Evolutionary conservation across 768 basidiomycete genomes (phyloP), one percentile per base, ranked within the genome.

Genomic region (Lanmaoa rubissima): DNA sequence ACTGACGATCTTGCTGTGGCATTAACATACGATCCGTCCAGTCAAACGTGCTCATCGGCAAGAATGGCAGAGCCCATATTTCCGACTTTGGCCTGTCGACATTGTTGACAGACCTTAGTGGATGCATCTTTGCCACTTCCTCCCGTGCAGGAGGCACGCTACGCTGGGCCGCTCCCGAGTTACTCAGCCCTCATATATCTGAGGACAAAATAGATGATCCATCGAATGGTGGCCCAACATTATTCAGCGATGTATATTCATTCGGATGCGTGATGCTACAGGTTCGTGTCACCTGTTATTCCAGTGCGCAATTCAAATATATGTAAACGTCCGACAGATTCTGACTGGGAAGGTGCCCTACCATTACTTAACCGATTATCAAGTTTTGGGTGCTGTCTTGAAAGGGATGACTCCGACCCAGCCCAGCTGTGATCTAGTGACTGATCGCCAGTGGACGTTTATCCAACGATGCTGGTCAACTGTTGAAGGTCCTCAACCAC

Each of bases 401-500:
- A 42, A 4, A 11, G 55, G 60, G 34, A 43, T 17, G 2, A 47
- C 6, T 16, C 63, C 60, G 9, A 42, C 0, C 17, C 36, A 41
- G 21, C 54, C 60, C 0, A 13, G 1, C 1, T 2, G 2, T 14
- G 3, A 14, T 16, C 12, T 49, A 4, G 41, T 65, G 24, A 45
- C 26, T 0, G 61, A 62, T 0, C 1, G 10, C 32, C 54, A 54
- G 19, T 57, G 63, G 64, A 1, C 35, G 4, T 62, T 57, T 21
- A 47, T 65, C 2, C 46, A 61, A 34, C 42, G 38, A 1, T 65
- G 52, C n/a, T 65, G 60, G 57, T 64, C 59, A 16, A 71, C 71
- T 35, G 69, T 66, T 21, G 42, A 58, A 66, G 4, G 17, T 59
- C 59, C 16, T 58, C 62, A 8, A 32, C 9, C 40, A 16, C 65